These are phyloP conservation scores for Schizopora paradoxa DNA, from an alignment of 1,284 basidiomycete genomes.

Conservation along the genomic window DNA sequence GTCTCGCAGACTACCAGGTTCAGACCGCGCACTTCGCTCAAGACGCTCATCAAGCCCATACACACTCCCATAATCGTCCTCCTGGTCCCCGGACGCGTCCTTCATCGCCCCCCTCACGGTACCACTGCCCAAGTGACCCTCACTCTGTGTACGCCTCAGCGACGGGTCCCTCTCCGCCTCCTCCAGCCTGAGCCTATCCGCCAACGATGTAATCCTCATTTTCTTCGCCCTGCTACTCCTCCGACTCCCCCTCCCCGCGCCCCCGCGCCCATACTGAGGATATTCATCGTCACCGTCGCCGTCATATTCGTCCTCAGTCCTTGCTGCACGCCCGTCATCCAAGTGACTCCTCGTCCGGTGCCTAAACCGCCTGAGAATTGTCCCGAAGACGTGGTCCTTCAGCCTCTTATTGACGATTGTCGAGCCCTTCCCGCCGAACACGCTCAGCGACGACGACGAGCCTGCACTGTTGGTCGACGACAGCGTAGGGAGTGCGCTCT, in stretches of 20 bases:
- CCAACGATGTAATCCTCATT: background rate
- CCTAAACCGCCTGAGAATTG: conserved; percentile 69
- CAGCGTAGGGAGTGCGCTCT: conserved; percentile 15
- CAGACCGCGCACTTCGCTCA: no score
- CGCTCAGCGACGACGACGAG: conserved; percentile 27
- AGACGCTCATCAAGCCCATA: no score
- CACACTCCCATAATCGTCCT: no score
- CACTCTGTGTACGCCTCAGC: conserved; percentile 60
- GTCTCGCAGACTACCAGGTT: conserved; percentile 19
- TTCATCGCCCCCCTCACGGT: no score
- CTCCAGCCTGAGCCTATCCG: background rate
- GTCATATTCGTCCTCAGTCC: conserved; percentile 40
- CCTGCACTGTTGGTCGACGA: conserved; percentile 17
- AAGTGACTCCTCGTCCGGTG: conserved; percentile 44
- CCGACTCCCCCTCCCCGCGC: conserved; percentile 30
- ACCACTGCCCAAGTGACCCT: conserved; percentile 48
- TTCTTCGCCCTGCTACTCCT: conserved; percentile 28
- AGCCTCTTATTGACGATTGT: conserved; percentile 89
- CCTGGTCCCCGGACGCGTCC: no score
- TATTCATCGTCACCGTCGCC: conserved; percentile 42
- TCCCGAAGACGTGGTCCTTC: conserved; percentile 90
- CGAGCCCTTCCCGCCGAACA: conserved; percentile 84
- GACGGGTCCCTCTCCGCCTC: conserved; percentile 25
- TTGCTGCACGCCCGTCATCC: conserved; percentile 22
- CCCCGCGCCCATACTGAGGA: conserved; percentile 27